phyloP scores from a whole-genome alignment of 345 rosid genomes.

The Syzygium oleosum region DNA sequence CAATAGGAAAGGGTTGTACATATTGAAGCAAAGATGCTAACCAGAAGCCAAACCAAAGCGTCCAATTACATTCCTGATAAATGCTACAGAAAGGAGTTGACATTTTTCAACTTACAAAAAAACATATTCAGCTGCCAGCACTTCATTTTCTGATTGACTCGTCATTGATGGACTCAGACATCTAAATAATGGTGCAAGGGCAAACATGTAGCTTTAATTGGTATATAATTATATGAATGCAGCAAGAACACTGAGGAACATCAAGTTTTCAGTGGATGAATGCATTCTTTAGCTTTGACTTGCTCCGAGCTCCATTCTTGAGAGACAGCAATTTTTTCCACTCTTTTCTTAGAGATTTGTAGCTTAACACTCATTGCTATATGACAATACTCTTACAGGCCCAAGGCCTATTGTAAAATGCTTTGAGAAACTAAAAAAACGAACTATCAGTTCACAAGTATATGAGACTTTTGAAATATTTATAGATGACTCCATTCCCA shows the following conservation, averaged over 20 bases:
- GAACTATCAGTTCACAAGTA: not conserved
- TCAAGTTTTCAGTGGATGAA: not conserved
- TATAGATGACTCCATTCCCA: not conserved
- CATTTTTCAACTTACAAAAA: not conserved
- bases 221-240: not conserved
- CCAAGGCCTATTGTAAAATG: not conserved
- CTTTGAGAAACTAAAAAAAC: not conserved
- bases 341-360: not conserved
- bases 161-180: not conserved
- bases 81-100: not conserved
- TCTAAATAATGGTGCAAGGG: not conserved
- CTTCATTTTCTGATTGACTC: not conserved
- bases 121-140: not conserved
- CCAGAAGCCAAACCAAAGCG: not conserved
- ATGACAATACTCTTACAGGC: not conserved
- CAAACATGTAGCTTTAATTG: not conserved
- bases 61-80: not conserved
- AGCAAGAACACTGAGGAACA: not conserved
- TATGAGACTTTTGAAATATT: not conserved
- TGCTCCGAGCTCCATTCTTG: not conserved
- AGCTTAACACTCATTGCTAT: not conserved
- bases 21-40: not conserved
- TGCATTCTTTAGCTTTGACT: not conserved
- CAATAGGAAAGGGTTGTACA: not conserved
- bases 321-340: not conserved